Evolutionary conservation across 2,329 filamentous ascomycete genomes (phyloP).

Genomic region (Aspergillus texensis): DNA sequence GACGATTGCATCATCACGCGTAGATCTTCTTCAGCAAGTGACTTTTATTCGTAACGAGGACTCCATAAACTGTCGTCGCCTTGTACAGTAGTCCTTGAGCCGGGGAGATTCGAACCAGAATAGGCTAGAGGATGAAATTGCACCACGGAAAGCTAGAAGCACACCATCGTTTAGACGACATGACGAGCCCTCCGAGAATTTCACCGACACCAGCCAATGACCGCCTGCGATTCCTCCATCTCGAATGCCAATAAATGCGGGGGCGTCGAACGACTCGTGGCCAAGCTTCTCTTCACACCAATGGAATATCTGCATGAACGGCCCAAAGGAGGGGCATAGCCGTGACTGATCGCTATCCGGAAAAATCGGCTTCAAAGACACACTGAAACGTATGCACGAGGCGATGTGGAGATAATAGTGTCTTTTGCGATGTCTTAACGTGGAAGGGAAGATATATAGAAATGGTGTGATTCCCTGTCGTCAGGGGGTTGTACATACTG

Average conservation of each 20-base stretch:
- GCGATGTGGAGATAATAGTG: neutral
- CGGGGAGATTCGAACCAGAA: neutral
- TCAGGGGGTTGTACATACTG: too few relatives aligned
- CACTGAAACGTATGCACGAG: neutral
- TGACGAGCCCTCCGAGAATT: slow-evolving; percentile 26
- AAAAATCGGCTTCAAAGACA: neutral
- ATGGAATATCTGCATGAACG: neutral
- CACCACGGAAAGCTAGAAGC: slow-evolving; percentile 25
- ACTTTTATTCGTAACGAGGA: neutral
- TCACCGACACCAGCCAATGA: slow-evolving; percentile 29
- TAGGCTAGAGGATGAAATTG: slow-evolving; percentile 16
- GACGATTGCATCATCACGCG: neutral
- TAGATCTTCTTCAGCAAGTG: neutral
- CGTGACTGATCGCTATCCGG: neutral
- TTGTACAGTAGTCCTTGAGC: neutral
- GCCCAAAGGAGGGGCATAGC: neutral
- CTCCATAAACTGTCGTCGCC: neutral
- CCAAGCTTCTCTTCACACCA: neutral
- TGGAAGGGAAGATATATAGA: neutral
- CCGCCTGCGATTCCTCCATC: neutral
- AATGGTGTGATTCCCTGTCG: neutral
- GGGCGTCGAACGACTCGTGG: neutral
- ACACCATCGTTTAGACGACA: slow-evolving; percentile 23
- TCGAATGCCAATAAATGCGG: slow-evolving; percentile 3
- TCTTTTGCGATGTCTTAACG: too few relatives aligned